Conservation (phyloP, 169 alveolate genomes). For the Cryptosporidium ryanae region DNA sequence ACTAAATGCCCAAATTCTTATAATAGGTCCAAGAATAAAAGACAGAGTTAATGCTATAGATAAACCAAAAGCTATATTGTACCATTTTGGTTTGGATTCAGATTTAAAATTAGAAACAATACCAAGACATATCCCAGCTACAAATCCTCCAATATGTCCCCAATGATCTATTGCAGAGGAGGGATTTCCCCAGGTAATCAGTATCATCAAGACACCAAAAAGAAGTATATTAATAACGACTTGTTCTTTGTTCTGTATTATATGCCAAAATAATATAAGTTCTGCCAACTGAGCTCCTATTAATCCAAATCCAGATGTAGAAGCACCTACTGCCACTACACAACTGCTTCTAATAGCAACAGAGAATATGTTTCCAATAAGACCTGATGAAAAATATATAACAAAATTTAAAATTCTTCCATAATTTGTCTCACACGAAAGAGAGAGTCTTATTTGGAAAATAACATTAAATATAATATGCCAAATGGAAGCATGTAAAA, state of each 20-base stretch:
- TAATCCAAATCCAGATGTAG: conserved; percentile 88
- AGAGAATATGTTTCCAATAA: conserved; percentile 83
- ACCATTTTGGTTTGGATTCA: conserved; percentile 84
- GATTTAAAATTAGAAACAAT: conserved; percentile 79
- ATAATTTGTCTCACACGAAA: conserved; percentile 83
- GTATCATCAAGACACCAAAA: conserved; percentile 80
- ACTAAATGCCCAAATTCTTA: conserved; percentile 71
- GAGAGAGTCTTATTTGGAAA: conserved; percentile 85
- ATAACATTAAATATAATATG: conserved; percentile 86
- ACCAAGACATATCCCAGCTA: conserved; percentile 83
- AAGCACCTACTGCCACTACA: conserved; percentile 85
- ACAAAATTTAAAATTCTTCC: conserved; percentile 78
- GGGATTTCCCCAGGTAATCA: conserved; percentile 83
- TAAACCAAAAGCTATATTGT: conserved; percentile 73
- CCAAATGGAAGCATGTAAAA: conserved; percentile 84
- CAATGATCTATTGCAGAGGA: conserved; percentile 84
- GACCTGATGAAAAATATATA: conserved; percentile 81
- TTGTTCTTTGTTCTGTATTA: conserved; percentile 82
- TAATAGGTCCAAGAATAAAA: conserved; percentile 34
- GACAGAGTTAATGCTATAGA: conserved; percentile 10
- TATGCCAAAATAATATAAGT: conserved; percentile 84
- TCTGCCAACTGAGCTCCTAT: conserved; percentile 85
- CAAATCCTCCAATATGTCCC: conserved; percentile 87
- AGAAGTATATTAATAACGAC: conserved; percentile 82
- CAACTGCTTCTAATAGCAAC: conserved; percentile 82